Evolutionary conservation across 1,284 basidiomycete genomes (phyloP).

Genomic region (Pascua guehoae): DNA sequence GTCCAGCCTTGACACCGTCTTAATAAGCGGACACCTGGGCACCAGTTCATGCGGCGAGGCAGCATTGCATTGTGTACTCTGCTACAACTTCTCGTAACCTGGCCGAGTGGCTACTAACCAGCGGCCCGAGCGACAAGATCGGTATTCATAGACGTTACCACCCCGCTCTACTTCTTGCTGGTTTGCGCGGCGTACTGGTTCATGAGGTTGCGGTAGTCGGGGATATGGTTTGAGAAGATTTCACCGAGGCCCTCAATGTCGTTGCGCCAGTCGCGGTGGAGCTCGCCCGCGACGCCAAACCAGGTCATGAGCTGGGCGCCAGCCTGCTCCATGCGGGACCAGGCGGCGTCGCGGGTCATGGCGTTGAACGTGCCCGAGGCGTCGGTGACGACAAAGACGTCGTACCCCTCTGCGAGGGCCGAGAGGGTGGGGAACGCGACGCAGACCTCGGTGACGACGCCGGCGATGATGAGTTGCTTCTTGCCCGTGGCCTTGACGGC

Average conservation of each 20-base stretch:
- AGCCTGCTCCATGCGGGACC: conserved; percentile 8
- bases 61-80: no score
- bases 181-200: background rate
- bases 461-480: conserved; percentile 14
- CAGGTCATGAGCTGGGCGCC: conserved; percentile 13
- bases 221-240: conserved; percentile 7
- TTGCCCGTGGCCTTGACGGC: conserved; percentile 11
- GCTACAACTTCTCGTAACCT: no score
- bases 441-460: conserved; percentile 16
- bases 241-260: conserved; percentile 9
- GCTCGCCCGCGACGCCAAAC: conserved; percentile 10
- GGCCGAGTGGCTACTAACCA: no score
- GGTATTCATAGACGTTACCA: no score
- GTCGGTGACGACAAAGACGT: conserved; percentile 16
- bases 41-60: no score
- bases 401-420: conserved; percentile 8
- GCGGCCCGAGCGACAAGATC: no score
- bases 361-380: conserved; percentile 12
- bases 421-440: conserved; percentile 10
- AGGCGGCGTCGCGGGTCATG: conserved; percentile 8
- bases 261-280: conserved; percentile 11
- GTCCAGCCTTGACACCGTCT: no score
- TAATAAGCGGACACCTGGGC: no score
- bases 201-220: conserved; percentile 8
- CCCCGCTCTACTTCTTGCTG: no score